Percentiles rank a stretch among this genome's conserved stretches.
Conservation (phyloP, 2,329 filamentous ascomycete genomes). For the Falciphora oryzae region DNA sequence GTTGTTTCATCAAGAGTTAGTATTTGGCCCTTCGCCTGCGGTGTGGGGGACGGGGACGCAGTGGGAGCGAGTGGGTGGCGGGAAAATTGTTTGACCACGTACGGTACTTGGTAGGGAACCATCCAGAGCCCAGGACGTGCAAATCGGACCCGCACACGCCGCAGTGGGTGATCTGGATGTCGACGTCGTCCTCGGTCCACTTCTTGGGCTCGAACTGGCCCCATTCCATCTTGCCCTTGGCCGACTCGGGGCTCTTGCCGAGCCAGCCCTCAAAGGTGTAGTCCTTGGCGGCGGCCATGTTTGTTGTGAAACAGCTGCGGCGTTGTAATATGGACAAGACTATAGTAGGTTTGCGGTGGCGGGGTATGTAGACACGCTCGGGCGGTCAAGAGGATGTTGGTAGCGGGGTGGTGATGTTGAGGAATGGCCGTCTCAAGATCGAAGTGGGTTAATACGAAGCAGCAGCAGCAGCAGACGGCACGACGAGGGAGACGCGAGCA, state of each 20-base stretch:
- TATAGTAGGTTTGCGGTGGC: too few relatives aligned
- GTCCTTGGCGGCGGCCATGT: constrained; percentile 26
- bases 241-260: constrained; percentile 33
- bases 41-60: too few relatives aligned
- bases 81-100: constrained; percentile 14
- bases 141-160: constrained; percentile 60
- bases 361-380: too few relatives aligned
- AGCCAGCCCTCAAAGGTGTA: constrained; percentile 48
- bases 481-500: too few relatives aligned
- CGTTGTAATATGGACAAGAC: too few relatives aligned
- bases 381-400: too few relatives aligned
- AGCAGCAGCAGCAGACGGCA: too few relatives aligned
- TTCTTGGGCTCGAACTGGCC: constrained; percentile 54
- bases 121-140: constrained; percentile 52
- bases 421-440: too few relatives aligned
- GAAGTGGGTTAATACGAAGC: too few relatives aligned
- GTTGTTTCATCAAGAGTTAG: not conserved
- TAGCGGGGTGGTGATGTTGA: too few relatives aligned
- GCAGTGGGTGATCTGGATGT: constrained; percentile 60
- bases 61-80: too few relatives aligned
- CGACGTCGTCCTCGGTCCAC: constrained; percentile 61
- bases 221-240: constrained; percentile 49
- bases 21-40: too few relatives aligned
- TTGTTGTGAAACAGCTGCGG: not conserved
- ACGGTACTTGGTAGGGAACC: constrained; percentile 32